Base-by-base conservation (phyloP, 768 basidiomycete species). In the Fomitopsis serialis region DNA sequence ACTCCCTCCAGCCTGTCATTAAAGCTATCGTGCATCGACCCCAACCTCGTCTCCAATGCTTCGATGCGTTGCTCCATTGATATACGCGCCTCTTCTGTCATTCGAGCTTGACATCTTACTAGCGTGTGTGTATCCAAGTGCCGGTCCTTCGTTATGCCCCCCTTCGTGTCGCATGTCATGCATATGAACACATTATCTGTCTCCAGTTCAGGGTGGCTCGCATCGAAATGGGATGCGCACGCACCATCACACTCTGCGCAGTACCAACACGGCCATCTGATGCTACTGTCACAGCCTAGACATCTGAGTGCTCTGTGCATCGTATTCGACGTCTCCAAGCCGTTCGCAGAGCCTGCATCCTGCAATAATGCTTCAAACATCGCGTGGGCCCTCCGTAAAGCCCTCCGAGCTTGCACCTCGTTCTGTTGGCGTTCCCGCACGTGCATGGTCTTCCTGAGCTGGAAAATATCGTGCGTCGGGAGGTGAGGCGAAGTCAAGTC, bases 401-500 rank as follows among this genome's bases (percentile, higher is more conserved):
- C 67, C 42, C 48, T 59, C 35, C 53, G 58, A 5, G 63, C 68
- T 29, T 55, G 52, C 1, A 53, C 61, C 37, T 60, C 59, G 32
- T 54, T 57, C 48, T 57, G 55, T n/a, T 60, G 56, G 25, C 57
- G 44, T 24, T 56, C 53, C 7, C 61, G 48, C 22, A 48, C 45
- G 40, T 58, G 52, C 17, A 58, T 29, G 32, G 66, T 50, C 8
- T 61, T 59, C 22, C 63, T 60, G 7, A 63, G 53, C 44, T 69
- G 69, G 52, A 69, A 52, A 3, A 70, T 53, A 45, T 61, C 63
- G 54, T 72, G 70, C 12, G 48, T 54, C n/a, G 68, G 61, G 13
- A 61, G 57, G 50, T 72, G 70, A 2, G 59, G 65, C 51, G 55
- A 60, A 57, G 15, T 47, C 24, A 32, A 32, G 13, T 40, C 42